Evolutionary conservation across 495 filamentous ascomycete genomes (phyloP), one percentile per base, ranked within the genome.

Genomic region (Aeminium ludgeri): DNA sequence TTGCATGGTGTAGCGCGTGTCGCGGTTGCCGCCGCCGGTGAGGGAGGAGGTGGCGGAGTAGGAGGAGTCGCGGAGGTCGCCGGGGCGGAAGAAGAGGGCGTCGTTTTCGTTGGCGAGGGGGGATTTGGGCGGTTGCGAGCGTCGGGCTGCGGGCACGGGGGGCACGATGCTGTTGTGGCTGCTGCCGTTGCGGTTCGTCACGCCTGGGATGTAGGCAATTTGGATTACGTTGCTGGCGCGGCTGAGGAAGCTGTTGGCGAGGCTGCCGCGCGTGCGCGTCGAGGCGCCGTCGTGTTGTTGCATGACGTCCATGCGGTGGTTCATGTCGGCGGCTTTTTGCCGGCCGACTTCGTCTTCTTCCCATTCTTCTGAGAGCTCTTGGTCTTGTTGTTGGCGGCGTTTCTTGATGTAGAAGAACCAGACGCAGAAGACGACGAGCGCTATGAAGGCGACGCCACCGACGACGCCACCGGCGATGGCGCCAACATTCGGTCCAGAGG

Each of bases 171-270:
- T 78, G 7, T 85, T 84, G 1, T 82, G 85, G 20, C 80, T 72
- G 8, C 82, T 80, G 1, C 79, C 74, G 3, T 86, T 85, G 34
- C 89, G 72, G 61, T 95, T 95, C 41, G 86, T 96, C 55, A 96
- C 86, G 34, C 89, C 89, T 36, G 89, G 89, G 49, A 97, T 95
- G 59, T 95, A 97, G 33, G 91, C 89, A 58, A 97, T 97, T 62
- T 96, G 89, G 46, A 97, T 97, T 56, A 97, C 83, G 63, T 97
- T 96, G 44, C 87, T 95, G 33, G 89, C 89, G 34, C 89, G 78
- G 5, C 89, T 96, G 40, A 93, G 74, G 40, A 95, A 83, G 36
- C 87, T 95, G 8, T 86, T 94, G 12, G 91, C 89, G 53, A 96
- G 84, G 29, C 86, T 95, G 46, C 76, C 71, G 40, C 83, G 79